phyloP scores from a whole-genome alignment of 2,329 filamentous ascomycete species.

The Calonectria pseudoturangicola region DNA sequence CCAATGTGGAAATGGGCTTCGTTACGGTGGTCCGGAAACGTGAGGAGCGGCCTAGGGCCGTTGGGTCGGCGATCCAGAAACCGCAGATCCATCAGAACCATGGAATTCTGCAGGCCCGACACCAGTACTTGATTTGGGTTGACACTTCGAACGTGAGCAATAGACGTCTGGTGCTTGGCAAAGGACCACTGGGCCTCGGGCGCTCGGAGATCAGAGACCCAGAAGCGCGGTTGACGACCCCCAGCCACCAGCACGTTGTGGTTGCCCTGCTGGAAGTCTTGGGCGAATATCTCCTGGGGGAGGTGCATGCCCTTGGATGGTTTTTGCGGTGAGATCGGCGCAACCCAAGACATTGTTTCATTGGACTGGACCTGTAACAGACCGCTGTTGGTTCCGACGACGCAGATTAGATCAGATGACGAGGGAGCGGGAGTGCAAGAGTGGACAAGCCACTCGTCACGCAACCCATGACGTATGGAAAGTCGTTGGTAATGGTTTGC shows the following conservation, averaged over 20 bases:
- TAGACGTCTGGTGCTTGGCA: conserved; percentile 61
- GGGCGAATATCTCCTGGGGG: conserved; percentile 66
- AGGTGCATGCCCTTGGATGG: conserved; percentile 45
- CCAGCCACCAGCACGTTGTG: conserved; percentile 70
- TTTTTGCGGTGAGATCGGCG: conserved; percentile 57
- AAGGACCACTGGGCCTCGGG: conserved; percentile 58
- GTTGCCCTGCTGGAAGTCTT: conserved; percentile 67
- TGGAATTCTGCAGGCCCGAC: conserved; percentile 68
- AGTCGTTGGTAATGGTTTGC: conserved; percentile 59
- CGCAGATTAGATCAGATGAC: conserved; percentile 63
- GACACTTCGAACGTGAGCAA: conserved; percentile 71
- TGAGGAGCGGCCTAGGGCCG: conserved; percentile 63
- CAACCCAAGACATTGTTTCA: conserved; percentile 59
- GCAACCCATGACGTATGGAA: conserved; percentile 53
- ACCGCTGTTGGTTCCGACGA: conserved; percentile 70
- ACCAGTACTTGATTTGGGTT: conserved; percentile 71
- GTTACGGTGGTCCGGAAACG: conserved; percentile 72
- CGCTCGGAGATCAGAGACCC: conserved; percentile 67
- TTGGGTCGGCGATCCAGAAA: conserved; percentile 56
- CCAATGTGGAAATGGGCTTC: conserved; percentile 68
- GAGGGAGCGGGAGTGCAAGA: conserved; percentile 65
- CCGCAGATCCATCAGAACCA: conserved; percentile 76
- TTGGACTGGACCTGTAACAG: conserved; percentile 62
- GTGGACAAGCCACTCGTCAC: conserved; percentile 60
- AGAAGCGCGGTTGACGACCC: conserved; percentile 68